Evolutionary conservation across 2,329 filamentous ascomycete genomes (phyloP).

Genomic region (Zymoseptoria passerinii): DNA sequence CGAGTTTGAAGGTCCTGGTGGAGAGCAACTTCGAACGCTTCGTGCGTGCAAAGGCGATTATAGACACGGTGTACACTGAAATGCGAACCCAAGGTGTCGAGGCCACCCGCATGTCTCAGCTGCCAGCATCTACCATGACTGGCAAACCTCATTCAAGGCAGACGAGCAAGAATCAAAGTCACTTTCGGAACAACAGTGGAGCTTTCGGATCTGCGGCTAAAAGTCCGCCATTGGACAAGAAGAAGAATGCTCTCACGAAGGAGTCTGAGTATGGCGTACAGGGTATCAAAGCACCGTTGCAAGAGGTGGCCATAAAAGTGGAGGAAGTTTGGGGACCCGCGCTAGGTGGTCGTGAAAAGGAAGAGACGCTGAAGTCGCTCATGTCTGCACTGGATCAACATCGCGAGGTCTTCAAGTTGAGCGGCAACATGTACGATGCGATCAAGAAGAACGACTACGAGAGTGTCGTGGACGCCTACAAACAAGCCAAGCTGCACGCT

Average conservation of each 20-base stretch:
- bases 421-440: slow-evolving; percentile 66
- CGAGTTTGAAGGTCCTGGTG: slow-evolving; percentile 88
- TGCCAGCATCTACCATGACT: slow-evolving; percentile 4
- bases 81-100: slow-evolving; percentile 69
- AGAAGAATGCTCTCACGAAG: slow-evolving; percentile 85
- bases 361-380: slow-evolving; percentile 74
- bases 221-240: slow-evolving; percentile 44
- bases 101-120: slow-evolving; percentile 12
- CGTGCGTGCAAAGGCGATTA: slow-evolving; percentile 92
- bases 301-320: slow-evolving; percentile 86
- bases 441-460: slow-evolving; percentile 92
- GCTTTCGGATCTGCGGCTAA: slow-evolving; percentile 32
- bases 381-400: slow-evolving; percentile 69
- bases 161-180: slow-evolving; percentile 52
- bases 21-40: slow-evolving; percentile 98
- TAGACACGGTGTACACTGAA: slow-evolving; percentile 97
- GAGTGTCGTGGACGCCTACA: slow-evolving; percentile 76
- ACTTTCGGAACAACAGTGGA: slow-evolving; percentile 30
- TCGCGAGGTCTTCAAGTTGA: slow-evolving; percentile 73
- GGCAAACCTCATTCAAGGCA: slow-evolving; percentile 54
- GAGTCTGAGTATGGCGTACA: slow-evolving; percentile 85
- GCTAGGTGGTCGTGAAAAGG: slow-evolving; percentile 80
- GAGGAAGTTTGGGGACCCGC: slow-evolving; percentile 97
- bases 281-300: slow-evolving; percentile 78
- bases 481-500: slow-evolving; percentile 69